Evolutionary conservation across 768 basidiomycete genomes (phyloP), one percentile per base, ranked within the genome.

Genomic region (Sarcomyxa edulis): DNA sequence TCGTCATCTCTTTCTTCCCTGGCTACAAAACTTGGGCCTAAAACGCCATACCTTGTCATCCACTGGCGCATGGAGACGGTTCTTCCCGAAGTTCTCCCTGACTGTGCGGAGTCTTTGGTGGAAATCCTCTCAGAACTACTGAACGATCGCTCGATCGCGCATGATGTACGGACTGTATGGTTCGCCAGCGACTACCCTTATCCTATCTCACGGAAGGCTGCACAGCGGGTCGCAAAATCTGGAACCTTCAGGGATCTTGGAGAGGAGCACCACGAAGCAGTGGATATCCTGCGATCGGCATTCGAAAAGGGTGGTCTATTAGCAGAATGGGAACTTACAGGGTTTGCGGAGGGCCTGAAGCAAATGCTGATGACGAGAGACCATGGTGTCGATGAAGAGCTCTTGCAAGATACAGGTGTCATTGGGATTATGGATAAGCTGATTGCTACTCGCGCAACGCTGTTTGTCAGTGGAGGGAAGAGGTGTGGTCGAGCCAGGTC

Each of bases 341-440:
- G 70, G 42, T 58, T 72, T 20, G 41, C 59, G 15, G 66, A 68
- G 19, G 64, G 64, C 35, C 44, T 43, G 19, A 45, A 46, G 12
- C 15, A 31, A 4, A n/a, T n/a, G n/a, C n/a, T n/a, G n/a, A n/a
- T n/a, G n/a, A n/a, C n/a, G n/a, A n/a, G n/a, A n/a, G 18, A 42
- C 5, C 28, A 49, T 58, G 22, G 43, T 15, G 23, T 48, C 46
- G 36, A 56, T 51, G 43, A 48, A 27, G 58, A 61, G 16, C 38
- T 70, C 15, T 45, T 74, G 28, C 47, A 63, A 7, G 80, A 82
- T 44, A 40, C 65, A 0, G 80, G 80, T 0, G 57, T 74, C 16
- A 45, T 65, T 33, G 76, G 69, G 1, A 81, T 81, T 33, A 46
- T 82, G 41, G 74, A 81, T 42, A 80, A 78, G 53, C 53, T 72